Conservation (phyloP, 2,329 filamentous ascomycete genomes). For the Metarhizium rileyi region DNA sequence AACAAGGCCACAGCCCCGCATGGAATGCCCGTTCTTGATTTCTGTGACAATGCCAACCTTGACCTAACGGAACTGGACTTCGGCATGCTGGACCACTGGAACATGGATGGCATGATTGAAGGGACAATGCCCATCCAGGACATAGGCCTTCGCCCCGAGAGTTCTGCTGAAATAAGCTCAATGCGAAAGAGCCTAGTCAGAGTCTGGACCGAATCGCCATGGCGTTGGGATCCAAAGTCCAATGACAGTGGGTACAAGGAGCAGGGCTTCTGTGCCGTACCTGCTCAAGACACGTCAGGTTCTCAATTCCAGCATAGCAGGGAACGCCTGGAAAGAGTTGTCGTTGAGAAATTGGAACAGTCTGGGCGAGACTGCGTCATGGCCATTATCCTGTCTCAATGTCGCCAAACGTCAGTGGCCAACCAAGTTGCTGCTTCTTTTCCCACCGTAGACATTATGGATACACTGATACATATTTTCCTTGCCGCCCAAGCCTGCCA, state of each 20-base stretch:
- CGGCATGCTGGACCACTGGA: slow-evolving; percentile 39
- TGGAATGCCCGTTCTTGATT: slow-evolving; percentile 36
- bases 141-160: slow-evolving; percentile 20
- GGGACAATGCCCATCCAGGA: slow-evolving; percentile 13
- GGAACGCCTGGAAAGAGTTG: slow-evolving; percentile 28
- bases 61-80: slow-evolving; percentile 45
- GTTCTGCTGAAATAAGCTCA: slow-evolving; percentile 31
- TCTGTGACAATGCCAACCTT: slow-evolving; percentile 38
- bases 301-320: slow-evolving; percentile 29
- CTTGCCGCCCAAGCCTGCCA: slow-evolving; percentile 46
- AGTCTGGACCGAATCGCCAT: slow-evolving; percentile 40
- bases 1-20: slow-evolving; percentile 28
- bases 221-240: slow-evolving; percentile 38
- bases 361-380: slow-evolving; percentile 51
- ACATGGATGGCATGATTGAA: slow-evolving; percentile 26
- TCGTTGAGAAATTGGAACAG: slow-evolving; percentile 34
- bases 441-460: slow-evolving; percentile 49
- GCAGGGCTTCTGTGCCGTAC: slow-evolving; percentile 34
- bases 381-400: slow-evolving; percentile 52
- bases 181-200: slow-evolving; percentile 38
- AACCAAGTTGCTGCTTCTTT: slow-evolving; percentile 50
- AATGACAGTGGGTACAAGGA: slow-evolving; percentile 35
- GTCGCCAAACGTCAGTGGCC: slow-evolving; percentile 38
- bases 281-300: slow-evolving; percentile 27
- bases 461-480: slow-evolving; percentile 52